These are phyloP conservation scores for Aegilops umbellulata DNA, from an alignment of 176 grass and related monocot species.

Conservation along the genomic window DNA sequence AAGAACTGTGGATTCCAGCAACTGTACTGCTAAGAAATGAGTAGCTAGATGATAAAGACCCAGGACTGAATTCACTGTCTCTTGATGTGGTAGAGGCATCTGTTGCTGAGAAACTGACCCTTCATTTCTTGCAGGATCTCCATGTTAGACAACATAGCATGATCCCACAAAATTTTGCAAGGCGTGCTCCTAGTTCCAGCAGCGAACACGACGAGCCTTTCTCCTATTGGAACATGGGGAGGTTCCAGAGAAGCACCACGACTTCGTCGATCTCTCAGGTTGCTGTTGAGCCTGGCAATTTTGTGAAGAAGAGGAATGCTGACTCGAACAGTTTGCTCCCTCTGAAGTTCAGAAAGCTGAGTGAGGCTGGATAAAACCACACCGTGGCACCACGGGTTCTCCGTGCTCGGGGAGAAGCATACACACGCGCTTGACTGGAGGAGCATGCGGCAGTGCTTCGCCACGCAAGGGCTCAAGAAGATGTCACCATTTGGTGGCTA, in stretches of 20 bases:
- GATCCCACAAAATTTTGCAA: constrained; percentile 27
- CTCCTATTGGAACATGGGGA: constrained; percentile 84
- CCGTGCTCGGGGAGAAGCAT: not conserved
- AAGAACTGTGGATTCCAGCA: not conserved
- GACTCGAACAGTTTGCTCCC: constrained; percentile 20
- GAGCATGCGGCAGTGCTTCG: not conserved
- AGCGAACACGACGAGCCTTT: constrained; percentile 60
- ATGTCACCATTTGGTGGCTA: constrained; percentile 17
- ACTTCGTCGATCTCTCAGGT: constrained; percentile 36
- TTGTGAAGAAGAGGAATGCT: constrained; percentile 45
- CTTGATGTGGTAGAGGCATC: not conserved
- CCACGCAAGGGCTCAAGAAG: not conserved
- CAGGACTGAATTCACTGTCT: constrained; percentile 1
- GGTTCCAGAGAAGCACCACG: constrained; percentile 41
- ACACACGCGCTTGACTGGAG: not conserved
- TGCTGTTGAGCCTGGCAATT: constrained; percentile 22
- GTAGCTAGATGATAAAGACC: constrained; percentile 10
- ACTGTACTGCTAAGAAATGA: constrained; percentile 10
- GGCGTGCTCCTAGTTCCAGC: constrained; percentile 26
- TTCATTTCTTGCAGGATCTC: constrained; percentile 35
- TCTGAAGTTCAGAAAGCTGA: constrained; percentile 47
- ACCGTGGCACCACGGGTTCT: not conserved
- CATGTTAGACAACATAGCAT: constrained; percentile 30
- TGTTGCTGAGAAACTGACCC: not conserved
- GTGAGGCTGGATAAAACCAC: not conserved